These are phyloP conservation scores for Lolium perenne DNA, from an alignment of 176 grass and related monocot species.

Conservation along the genomic window DNA sequence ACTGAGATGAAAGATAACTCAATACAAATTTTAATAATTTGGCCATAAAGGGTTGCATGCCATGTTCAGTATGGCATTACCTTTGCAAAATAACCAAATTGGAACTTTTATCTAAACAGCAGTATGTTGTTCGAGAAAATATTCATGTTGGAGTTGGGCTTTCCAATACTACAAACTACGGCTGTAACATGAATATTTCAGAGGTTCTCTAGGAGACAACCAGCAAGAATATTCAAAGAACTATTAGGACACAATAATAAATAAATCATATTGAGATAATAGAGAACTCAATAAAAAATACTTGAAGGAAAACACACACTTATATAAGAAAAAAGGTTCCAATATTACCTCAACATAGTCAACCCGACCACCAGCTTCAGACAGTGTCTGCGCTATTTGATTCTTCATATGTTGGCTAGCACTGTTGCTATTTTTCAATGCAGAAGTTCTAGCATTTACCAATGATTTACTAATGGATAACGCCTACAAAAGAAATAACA, in stretches of 20 bases:
- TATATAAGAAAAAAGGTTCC: not conserved
- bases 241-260: not conserved
- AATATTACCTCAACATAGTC: constrained; percentile 87
- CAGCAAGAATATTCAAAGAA: not conserved
- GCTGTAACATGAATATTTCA: not conserved
- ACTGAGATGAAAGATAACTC: not conserved
- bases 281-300: not conserved
- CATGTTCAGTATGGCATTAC: not conserved
- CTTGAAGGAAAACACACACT: not conserved
- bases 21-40: not conserved
- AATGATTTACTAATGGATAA: constrained; percentile 75
- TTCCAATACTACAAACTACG: not conserved
- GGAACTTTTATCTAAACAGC: not conserved
- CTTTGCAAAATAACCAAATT: not conserved
- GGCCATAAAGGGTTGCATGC: not conserved
- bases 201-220: not conserved
- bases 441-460: constrained; percentile 60
- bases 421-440: constrained; percentile 49
- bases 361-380: constrained; percentile 65
- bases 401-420: constrained; percentile 60
- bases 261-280: not conserved
- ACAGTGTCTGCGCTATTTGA: constrained; percentile 51
- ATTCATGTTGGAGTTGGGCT: not conserved
- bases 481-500: constrained; percentile 52
- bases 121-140: not conserved